Base-by-base conservation (phyloP, 768 basidiomycete genomes). In the Suillus placidus region DNA sequence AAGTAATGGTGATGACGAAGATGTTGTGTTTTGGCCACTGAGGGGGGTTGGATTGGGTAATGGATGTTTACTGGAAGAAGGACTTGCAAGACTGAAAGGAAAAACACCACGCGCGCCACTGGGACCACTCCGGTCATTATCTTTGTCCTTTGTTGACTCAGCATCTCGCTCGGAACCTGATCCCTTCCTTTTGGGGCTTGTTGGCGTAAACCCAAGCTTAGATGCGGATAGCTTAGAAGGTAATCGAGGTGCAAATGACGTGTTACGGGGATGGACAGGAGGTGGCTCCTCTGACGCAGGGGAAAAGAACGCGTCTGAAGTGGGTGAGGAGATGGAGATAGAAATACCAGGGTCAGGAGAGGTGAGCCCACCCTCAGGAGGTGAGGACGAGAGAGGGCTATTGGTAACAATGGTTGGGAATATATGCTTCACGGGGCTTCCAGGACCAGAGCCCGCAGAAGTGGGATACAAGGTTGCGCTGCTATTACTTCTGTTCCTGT, bases 201-300 rank as follows among this genome's bases (percentile, higher is more conserved):
- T 76, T 14, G 84, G 83, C 12, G 78, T 63, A 49, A 82, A 68
- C 1, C 74, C 79, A 3, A 85, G 76, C 60, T 85, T 82, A 34
- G 86, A 85, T 20, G 83, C 80, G 4, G 88, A 83, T 8, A 91
- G 79, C 66, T 91, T 91, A 0, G 90, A 89, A 3, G 90, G 83
- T 20, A 91, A 76, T 65, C 88, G 89, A 0, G 89, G 90, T 0
- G 89, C 87, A 68, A 92, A 91, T 2, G 89, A 85, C 67, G 89
- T 88, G 35, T 86, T 88, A 51, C 89, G 86, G 42, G 83, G 81
- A 71, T 87, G 91, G 30, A 85, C 72, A 7, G 69, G 85, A 64
- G 85, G 84, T 47, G 74, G 68, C 16, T 80, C 73, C 35, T 80
- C 75, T 0, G 74, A 61, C 2, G 71, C 63, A 55, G 77, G 62